Percentiles rank a stretch among this genome's conserved stretches.
phyloP scores from a whole-genome alignment of 805 yeast species.

The Candida chauliodis region DNA sequence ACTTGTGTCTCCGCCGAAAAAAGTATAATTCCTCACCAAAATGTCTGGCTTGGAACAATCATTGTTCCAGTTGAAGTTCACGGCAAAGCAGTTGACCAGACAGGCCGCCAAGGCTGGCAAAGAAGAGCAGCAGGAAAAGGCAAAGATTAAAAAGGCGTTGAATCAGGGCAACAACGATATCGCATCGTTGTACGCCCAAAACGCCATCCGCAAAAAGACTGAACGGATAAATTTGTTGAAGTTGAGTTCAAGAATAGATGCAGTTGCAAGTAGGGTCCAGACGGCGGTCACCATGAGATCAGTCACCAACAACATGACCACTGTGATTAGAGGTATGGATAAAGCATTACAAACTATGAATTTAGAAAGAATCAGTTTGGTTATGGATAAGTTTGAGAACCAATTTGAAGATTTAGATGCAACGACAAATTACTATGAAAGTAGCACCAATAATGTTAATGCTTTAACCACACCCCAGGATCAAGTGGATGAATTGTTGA shows the following conservation, averaged over 20 bases:
- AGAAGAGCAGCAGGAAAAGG: constrained; percentile 84
- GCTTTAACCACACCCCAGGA: constrained; percentile 93
- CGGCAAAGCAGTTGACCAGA: constrained; percentile 87
- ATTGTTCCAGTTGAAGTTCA: constrained; percentile 70
- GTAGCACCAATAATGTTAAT: constrained; percentile 81
- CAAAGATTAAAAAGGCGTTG: constrained; percentile 85
- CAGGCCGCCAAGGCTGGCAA: constrained; percentile 90
- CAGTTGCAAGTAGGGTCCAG: constrained; percentile 93
- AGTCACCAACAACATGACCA: constrained; percentile 91
- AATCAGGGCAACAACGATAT: constrained; percentile 85
- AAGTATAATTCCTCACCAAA: too few relatives aligned
- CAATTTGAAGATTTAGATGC: constrained; percentile 97
- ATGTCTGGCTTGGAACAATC: constrained; percentile 49
- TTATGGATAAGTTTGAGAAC: constrained; percentile 95
- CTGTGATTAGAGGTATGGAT: constrained; percentile 94
- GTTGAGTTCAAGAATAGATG: constrained; percentile 86
- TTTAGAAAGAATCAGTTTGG: constrained; percentile 83
- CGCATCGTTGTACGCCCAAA: constrained; percentile 91
- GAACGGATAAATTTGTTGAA: constrained; percentile 80
- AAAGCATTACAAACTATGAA: constrained; percentile 94
- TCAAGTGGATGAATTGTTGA: constrained; percentile 87
- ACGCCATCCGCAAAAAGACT: constrained; percentile 87
- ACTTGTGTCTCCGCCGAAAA: too few relatives aligned
- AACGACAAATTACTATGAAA: constrained; percentile 87
- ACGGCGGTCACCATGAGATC: constrained; percentile 98